A percentile compares a stretch with the other conserved stretches of the same genome.
Conservation (phyloP, 2,329 filamentous ascomycete species). For the Curvularia eragrostidis region DNA sequence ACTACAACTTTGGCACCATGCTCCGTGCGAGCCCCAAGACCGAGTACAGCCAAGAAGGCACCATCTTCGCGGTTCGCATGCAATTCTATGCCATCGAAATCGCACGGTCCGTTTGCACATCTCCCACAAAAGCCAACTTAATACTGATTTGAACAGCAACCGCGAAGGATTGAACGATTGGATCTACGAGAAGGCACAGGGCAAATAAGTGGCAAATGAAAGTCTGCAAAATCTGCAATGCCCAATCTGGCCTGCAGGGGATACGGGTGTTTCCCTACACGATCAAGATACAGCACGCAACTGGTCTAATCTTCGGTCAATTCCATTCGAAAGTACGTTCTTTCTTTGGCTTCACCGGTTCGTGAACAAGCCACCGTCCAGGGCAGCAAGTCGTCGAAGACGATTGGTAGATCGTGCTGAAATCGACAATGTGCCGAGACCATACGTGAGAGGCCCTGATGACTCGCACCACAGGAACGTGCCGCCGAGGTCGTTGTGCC, state of each 20-base stretch:
- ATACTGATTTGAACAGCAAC: constrained; percentile 64
- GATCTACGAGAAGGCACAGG: constrained; percentile 85
- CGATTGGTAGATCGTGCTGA: not conserved
- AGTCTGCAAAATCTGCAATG: not conserved
- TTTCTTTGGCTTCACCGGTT: constrained; percentile 7
- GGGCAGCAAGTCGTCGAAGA: not conserved
- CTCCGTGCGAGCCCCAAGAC: constrained; percentile 76
- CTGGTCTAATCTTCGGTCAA: constrained; percentile 9
- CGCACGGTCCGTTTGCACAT: constrained; percentile 61
- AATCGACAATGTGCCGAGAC: not conserved
- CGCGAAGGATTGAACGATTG: constrained; percentile 91
- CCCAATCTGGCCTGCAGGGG: not conserved
- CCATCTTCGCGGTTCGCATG: constrained; percentile 87
- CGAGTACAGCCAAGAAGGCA: constrained; percentile 88
- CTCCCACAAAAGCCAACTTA: not conserved
- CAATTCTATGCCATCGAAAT: constrained; percentile 84
- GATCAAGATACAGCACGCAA: constrained; percentile 8
- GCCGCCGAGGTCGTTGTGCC: not conserved
- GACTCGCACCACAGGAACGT: not conserved
- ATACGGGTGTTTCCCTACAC: constrained; percentile 7
- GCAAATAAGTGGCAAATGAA: constrained; percentile 25
- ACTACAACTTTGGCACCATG: constrained; percentile 98
- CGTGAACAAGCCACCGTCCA: constrained; percentile 6
- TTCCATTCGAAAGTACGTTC: constrained; percentile 3
- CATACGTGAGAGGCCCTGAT: not conserved